phyloP scores from a whole-genome alignment of 768 basidiomycete species.

The Russula sp. region DNA sequence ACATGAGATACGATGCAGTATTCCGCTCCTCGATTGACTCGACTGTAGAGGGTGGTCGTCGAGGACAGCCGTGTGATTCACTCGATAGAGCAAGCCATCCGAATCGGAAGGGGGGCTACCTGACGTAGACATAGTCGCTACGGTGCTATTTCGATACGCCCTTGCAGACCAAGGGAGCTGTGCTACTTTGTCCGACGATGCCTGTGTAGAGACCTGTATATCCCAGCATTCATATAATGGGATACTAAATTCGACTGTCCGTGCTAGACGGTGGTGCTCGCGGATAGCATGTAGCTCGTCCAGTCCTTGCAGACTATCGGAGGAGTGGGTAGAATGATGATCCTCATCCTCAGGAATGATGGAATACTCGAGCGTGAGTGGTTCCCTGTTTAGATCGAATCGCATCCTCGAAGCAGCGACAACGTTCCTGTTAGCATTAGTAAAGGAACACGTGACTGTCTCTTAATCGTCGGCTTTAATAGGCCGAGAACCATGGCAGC shows the following conservation, averaged over 20 bases:
- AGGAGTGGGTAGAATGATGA: constrained; percentile 28
- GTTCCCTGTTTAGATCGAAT: constrained; percentile 79
- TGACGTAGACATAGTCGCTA: constrained; percentile 30
- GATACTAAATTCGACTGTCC: constrained; percentile 74
- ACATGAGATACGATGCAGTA: constrained; percentile 50
- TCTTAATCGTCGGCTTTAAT: constrained; percentile 72
- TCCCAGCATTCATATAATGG: constrained; percentile 81
- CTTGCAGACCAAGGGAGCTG: constrained; percentile 66
- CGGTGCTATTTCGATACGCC: constrained; percentile 43
- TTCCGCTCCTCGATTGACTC: constrained; percentile 62
- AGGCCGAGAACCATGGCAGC: constrained; percentile 80
- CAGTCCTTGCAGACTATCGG: constrained; percentile 35
- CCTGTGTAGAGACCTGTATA: constrained; percentile 68
- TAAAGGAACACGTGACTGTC: constrained; percentile 68
- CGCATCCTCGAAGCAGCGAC: constrained; percentile 72
- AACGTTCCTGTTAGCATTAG: constrained; percentile 69
- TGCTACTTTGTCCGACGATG: constrained; percentile 66
- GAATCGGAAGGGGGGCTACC: constrained; percentile 39
- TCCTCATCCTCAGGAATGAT: constrained; percentile 74
- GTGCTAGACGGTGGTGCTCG: constrained; percentile 62
- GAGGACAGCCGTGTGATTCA: no score
- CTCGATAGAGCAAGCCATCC: constrained; percentile 49
- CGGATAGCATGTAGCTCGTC: constrained; percentile 60
- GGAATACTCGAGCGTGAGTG: constrained; percentile 76
- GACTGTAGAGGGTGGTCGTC: no score